These are phyloP conservation scores for Streptanthus diversifolius DNA, from an alignment of 345 rosid genomes.

Conservation along the genomic window DNA sequence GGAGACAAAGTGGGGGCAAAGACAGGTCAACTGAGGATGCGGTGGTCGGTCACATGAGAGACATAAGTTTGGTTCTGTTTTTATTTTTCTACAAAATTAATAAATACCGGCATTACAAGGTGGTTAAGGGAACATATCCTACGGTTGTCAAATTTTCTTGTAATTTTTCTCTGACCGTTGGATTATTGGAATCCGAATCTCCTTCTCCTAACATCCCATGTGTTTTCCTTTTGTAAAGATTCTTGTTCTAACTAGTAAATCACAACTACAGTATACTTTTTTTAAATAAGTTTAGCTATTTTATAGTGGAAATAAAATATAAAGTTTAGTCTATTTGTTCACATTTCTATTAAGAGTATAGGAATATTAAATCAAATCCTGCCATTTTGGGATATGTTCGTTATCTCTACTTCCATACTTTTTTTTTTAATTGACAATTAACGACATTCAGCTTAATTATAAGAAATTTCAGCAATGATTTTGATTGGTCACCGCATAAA, in stretches of 20 bases:
- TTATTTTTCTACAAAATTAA: neutral
- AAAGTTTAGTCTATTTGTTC: conserved; percentile 9
- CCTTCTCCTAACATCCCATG: conserved; percentile 32
- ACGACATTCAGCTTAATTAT: neutral
- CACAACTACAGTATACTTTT: conserved; percentile 1
- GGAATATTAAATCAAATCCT: conserved; percentile 15
- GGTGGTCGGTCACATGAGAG: conserved; percentile 44
- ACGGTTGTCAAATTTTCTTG: conserved; percentile 26
- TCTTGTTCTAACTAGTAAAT: conserved; percentile 33
- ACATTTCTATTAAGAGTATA: conserved; percentile 20
- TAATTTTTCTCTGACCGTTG: conserved; percentile 25
- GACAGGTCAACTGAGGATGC: conserved; percentile 39
- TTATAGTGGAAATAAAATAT: neutral
- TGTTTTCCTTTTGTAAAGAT: conserved; percentile 23
- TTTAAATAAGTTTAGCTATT: neutral
- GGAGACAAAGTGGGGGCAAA: conserved; percentile 37
- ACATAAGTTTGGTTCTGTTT: conserved; percentile 32
- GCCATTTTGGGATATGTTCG: conserved; percentile 32
- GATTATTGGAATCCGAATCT: conserved; percentile 24
- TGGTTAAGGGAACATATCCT: conserved; percentile 40
- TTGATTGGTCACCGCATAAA: conserved; percentile 12
- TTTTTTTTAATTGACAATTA: neutral
- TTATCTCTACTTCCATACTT: neutral
- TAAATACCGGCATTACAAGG: conserved; percentile 37
- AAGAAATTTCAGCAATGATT: conserved; percentile 10